These are phyloP conservation scores for Potentilla sterilis DNA, from an alignment of 306 rosid genomes.

Conservation along the genomic window DNA sequence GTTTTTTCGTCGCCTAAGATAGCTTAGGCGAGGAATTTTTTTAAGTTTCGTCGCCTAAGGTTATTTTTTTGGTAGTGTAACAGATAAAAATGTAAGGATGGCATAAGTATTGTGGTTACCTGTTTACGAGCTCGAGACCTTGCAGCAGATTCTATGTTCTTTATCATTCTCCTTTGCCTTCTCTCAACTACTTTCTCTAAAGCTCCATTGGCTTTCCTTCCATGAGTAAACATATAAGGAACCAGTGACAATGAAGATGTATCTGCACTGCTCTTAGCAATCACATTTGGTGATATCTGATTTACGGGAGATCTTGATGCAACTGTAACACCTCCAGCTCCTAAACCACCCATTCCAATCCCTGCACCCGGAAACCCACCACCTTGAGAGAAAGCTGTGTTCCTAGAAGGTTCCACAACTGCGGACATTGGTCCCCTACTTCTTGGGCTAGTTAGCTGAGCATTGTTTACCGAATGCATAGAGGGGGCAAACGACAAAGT, in stretches of 20 bases:
- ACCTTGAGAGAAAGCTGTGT: constrained; percentile 40
- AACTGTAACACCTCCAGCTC: constrained; percentile 36
- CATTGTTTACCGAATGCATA: constrained; percentile 47
- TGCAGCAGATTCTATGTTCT: constrained; percentile 96
- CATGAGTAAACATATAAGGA: constrained; percentile 63
- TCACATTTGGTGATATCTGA: constrained; percentile 53
- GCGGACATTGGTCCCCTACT: constrained; percentile 46
- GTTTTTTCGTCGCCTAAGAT: too few species aligned
- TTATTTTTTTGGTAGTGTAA: too few species aligned
- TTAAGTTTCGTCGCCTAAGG: too few species aligned
- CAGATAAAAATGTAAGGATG: constrained; percentile 13
- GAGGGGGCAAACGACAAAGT: constrained; percentile 58
- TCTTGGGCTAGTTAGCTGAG: constrained; percentile 47
- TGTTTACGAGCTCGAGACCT: constrained; percentile 98
- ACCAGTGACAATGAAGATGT: constrained; percentile 53
- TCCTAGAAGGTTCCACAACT: constrained; percentile 49
- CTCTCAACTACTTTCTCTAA: constrained; percentile 90
- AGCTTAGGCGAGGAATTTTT: too few species aligned
- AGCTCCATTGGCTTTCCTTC: constrained; percentile 53
- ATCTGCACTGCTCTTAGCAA: constrained; percentile 36
- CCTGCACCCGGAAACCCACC: constrained; percentile 31
- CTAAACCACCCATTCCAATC: constrained; percentile 51
- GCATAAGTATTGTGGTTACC: constrained; percentile 39
- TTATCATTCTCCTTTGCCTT: constrained; percentile 94
- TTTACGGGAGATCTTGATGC: constrained; percentile 48